These are phyloP conservation scores for Aspergillus kassunensis DNA, from an alignment of 495 filamentous ascomycete genomes.

Conservation along the genomic window DNA sequence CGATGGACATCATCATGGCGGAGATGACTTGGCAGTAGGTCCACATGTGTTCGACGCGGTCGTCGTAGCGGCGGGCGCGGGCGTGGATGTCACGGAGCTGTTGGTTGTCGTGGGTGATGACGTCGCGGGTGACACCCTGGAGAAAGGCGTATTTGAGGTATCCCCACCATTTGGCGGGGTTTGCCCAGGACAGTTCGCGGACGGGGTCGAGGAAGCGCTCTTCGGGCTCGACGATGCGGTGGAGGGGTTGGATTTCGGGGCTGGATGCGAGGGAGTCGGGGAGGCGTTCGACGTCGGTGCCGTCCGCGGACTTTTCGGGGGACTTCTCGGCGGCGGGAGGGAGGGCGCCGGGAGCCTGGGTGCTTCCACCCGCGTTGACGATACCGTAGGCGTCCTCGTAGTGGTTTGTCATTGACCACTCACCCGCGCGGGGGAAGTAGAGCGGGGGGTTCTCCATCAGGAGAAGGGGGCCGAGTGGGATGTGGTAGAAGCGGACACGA, in stretches of 20 bases:
- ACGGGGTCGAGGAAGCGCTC: conserved; percentile 36
- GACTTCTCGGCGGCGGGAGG: neutral
- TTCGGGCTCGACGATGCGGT: conserved; percentile 21
- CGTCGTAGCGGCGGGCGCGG: conserved; percentile 61
- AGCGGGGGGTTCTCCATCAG: conserved; percentile 40
- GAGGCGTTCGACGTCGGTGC: conserved; percentile 65
- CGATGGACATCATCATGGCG: conserved; percentile 66
- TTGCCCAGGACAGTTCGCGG: conserved; percentile 23
- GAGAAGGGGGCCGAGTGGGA: conserved; percentile 54
- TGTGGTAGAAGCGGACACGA: conserved; percentile 53
- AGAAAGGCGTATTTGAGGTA: conserved; percentile 45
- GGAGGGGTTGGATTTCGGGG: conserved; percentile 25
- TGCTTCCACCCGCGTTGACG: conserved; percentile 20
- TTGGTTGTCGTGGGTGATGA: conserved; percentile 44
- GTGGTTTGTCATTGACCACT: conserved; percentile 42
- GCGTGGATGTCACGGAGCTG: conserved; percentile 55
- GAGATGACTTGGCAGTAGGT: conserved; percentile 67
- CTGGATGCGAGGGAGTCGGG: conserved; percentile 19
- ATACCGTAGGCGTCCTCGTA: conserved; percentile 41
- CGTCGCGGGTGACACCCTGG: conserved; percentile 59
- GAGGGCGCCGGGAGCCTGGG: neutral
- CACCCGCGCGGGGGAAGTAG: conserved; percentile 45
- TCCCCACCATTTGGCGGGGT: conserved; percentile 37
- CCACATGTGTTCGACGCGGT: conserved; percentile 67
- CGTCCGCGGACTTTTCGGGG: conserved; percentile 55